These are phyloP conservation scores for Serendipita vermifera DNA, from an alignment of 768 basidiomycete species.

Conservation along the genomic window DNA sequence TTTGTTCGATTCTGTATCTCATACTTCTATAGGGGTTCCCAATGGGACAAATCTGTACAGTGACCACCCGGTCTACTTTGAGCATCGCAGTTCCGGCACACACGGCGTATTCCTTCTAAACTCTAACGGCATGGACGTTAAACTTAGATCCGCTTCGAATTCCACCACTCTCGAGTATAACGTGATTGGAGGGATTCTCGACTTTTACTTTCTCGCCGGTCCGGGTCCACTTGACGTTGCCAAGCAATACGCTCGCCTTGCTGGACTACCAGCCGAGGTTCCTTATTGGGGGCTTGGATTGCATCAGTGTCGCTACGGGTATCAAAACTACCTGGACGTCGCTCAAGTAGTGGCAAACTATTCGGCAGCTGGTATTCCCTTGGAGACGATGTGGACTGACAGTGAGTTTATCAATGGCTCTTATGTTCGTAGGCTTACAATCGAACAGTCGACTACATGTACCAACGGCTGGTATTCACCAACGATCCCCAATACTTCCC, in stretches of 20 bases:
- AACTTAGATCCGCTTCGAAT: background rate
- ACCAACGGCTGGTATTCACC: slow-evolving; percentile 52
- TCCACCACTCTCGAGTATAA: slow-evolving; percentile 42
- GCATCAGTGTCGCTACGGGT: slow-evolving; percentile 63
- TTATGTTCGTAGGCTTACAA: background rate
- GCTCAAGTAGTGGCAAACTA: slow-evolving; percentile 51
- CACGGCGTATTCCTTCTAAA: slow-evolving; percentile 69
- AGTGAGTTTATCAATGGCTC: slow-evolving; percentile 21
- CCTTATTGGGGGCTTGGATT: slow-evolving; percentile 64
- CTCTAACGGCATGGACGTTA: slow-evolving; percentile 24
- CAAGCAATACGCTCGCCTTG: slow-evolving; percentile 55
- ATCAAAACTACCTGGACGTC: slow-evolving; percentile 46
- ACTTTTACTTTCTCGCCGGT: slow-evolving; percentile 42
- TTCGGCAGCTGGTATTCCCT: slow-evolving; percentile 45
- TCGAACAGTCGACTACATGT: slow-evolving; percentile 40
- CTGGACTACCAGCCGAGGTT: slow-evolving; percentile 54
- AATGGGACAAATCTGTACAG: slow-evolving; percentile 33
- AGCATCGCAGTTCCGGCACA: slow-evolving; percentile 53
- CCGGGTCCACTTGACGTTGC: slow-evolving; percentile 40
- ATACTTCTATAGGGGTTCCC: background rate
- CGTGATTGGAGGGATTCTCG: slow-evolving; percentile 46
- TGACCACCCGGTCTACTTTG: slow-evolving; percentile 58
- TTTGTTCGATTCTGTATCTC: background rate
- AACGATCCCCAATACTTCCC: slow-evolving; percentile 59
- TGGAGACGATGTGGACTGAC: slow-evolving; percentile 73